Evolutionary conservation across 2,329 filamentous ascomycete genomes (phyloP).

Genomic region (Trichoderma sp.): DNA sequence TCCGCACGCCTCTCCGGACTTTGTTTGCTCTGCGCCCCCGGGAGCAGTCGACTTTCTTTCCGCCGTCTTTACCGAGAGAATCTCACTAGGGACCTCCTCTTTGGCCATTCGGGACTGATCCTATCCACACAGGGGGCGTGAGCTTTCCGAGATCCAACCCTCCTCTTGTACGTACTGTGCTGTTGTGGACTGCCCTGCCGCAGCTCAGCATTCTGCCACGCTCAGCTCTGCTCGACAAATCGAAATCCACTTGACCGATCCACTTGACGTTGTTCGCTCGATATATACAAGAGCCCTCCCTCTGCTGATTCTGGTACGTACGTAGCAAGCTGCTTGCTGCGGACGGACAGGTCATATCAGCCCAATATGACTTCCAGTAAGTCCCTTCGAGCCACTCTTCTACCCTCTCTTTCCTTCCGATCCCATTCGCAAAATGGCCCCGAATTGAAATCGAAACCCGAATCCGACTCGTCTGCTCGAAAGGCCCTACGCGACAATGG

Average conservation of each 20-base stretch:
- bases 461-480: slow-evolving; percentile 20
- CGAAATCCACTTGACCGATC: slow-evolving; percentile 4
- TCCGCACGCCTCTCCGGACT: slow-evolving; percentile 7
- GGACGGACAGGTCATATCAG: slow-evolving; percentile 32
- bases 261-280: slow-evolving; percentile 8
- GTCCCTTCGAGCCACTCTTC: slow-evolving; percentile 40
- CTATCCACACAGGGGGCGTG: slow-evolving; percentile 10
- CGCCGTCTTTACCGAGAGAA: slow-evolving; percentile 9
- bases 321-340: slow-evolving; percentile 28
- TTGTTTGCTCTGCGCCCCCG: neutral
- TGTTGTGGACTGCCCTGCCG: neutral
- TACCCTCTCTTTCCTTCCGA: slow-evolving; percentile 38
- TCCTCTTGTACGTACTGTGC: neutral
- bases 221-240: neutral
- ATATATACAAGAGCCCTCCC: slow-evolving; percentile 18
- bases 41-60: neutral
- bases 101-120: neutral
- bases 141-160: neutral
- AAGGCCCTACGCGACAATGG: slow-evolving; percentile 28
- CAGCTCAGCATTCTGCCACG: slow-evolving; percentile 5
- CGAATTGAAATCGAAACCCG: slow-evolving; percentile 26
- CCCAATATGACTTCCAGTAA: slow-evolving; percentile 48
- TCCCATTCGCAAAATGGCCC: slow-evolving; percentile 29
- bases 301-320: slow-evolving; percentile 28
- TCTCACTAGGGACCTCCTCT: neutral